Evolutionary conservation across 2,329 filamentous ascomycete species (phyloP).

Genomic region (Zopfia rhizophila): DNA sequence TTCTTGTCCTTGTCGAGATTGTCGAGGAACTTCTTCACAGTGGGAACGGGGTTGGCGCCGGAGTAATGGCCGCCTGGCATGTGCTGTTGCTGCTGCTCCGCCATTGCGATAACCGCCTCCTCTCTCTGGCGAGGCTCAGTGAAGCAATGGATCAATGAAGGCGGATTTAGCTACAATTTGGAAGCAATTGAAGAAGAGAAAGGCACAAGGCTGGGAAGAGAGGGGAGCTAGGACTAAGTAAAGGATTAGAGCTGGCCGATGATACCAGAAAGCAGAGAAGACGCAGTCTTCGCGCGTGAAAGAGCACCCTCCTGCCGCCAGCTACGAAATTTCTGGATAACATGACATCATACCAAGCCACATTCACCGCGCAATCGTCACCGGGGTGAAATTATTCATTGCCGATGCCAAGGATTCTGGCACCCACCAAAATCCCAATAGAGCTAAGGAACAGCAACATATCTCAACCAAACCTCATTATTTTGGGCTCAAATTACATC

Average conservation of each 20-base stretch:
- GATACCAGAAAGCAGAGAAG: slow-evolving; percentile 28
- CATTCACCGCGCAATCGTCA: slow-evolving; percentile 7
- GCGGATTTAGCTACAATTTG: no score
- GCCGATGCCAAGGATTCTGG: no score
- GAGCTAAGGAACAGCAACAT: no score
- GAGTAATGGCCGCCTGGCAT: slow-evolving; percentile 78
- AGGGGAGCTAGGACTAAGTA: slow-evolving; percentile 15
- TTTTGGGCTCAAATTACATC: no score
- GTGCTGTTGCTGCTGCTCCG: slow-evolving; percentile 57
- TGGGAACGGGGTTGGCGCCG: slow-evolving; percentile 84
- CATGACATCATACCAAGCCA: slow-evolving; percentile 29
- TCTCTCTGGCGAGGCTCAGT: slow-evolving; percentile 9
- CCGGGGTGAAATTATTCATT: no score
- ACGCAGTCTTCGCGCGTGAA: slow-evolving; percentile 9
- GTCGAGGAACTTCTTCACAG: slow-evolving; percentile 84
- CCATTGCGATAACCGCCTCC: slow-evolving; percentile 47
- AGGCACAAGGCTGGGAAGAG: slow-evolving; percentile 1
- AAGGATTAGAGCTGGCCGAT: not conserved
- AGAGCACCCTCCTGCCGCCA: slow-evolving; percentile 2
- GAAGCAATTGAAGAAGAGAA: no score
- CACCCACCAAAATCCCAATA: no score
- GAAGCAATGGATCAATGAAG: no score
- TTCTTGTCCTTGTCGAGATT: slow-evolving; percentile 82
- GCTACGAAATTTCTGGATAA: slow-evolving; percentile 4
- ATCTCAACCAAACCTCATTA: no score